phyloP scores from a whole-genome alignment of 2,329 filamentous ascomycete genomes.

The Talaromyces piceae region DNA sequence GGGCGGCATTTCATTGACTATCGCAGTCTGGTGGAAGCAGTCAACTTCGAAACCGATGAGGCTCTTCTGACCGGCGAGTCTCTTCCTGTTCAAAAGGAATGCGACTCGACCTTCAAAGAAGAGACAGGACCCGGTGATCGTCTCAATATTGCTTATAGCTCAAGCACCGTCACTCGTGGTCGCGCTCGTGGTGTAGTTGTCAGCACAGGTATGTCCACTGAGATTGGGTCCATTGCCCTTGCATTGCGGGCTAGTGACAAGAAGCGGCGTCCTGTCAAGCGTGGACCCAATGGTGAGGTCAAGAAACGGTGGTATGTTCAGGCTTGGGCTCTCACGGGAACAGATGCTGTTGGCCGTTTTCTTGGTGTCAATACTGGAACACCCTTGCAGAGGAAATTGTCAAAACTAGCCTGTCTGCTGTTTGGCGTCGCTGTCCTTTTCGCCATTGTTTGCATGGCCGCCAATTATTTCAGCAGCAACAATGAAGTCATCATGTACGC shows the following conservation, averaged over 20 bases:
- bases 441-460: conserved; percentile 55
- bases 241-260: conserved; percentile 20
- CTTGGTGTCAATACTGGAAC: conserved; percentile 58
- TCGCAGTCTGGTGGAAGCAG: conserved; percentile 43
- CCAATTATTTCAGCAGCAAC: conserved; percentile 49
- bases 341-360: conserved; percentile 41
- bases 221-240: conserved; percentile 53
- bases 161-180: conserved; percentile 53
- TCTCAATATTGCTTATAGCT: conserved; percentile 54
- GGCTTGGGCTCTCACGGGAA: conserved; percentile 33
- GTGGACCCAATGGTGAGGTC: too few species aligned
- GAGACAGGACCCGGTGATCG: conserved; percentile 45
- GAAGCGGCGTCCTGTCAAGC: too few species aligned
- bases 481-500: conserved; percentile 54
- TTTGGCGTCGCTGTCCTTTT: conserved; percentile 63
- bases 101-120: conserved; percentile 26
- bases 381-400: conserved; percentile 74
- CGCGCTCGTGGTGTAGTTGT: conserved; percentile 52
- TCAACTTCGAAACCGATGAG: conserved; percentile 68
- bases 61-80: conserved; percentile 57
- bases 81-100: conserved; percentile 49
- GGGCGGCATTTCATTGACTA: too few species aligned
- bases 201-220: conserved; percentile 53
- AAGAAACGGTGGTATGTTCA: too few species aligned
- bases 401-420: conserved; percentile 73